phyloP scores from a whole-genome alignment of 2,329 filamentous ascomycete species.

The Ceratocystis ficicola region DNA sequence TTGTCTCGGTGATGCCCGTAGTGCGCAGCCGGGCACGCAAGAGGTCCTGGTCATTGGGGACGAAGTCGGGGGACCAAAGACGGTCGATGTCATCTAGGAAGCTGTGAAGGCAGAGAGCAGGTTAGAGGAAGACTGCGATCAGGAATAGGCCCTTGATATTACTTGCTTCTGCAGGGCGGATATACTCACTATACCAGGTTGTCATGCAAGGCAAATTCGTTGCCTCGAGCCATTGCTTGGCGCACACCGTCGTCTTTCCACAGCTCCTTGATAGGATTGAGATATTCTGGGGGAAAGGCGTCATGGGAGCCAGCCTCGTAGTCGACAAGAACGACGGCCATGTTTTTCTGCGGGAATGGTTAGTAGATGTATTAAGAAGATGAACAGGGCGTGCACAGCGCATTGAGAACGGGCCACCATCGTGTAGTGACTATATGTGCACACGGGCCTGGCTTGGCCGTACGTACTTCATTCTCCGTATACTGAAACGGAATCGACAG shows the following conservation, averaged over 20 bases:
- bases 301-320: conserved; percentile 76
- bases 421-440: not conserved
- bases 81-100: conserved; percentile 72
- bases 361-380: conserved; percentile 25
- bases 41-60: conserved; percentile 89
- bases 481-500: conserved; percentile 68
- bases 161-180: too few relatives aligned
- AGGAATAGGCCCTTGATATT: not conserved
- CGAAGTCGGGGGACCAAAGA: conserved; percentile 62
- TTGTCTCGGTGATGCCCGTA: conserved; percentile 89
- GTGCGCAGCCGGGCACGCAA: conserved; percentile 80
- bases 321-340: conserved; percentile 63
- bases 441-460: not conserved
- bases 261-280: conserved; percentile 68
- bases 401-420: not conserved
- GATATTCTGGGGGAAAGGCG: conserved; percentile 62
- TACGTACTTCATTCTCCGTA: conserved; percentile 59
- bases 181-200: conserved; percentile 74
- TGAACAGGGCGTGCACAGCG: not conserved
- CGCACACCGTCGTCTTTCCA: conserved; percentile 80
- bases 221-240: conserved; percentile 79
- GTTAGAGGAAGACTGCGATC: not conserved
- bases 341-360: conserved; percentile 50
- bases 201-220: conserved; percentile 93
- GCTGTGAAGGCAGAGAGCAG: conserved; percentile 35